Base-by-base conservation (phyloP, 23 red algal species). In the Pyropia haitanensis region DNA sequence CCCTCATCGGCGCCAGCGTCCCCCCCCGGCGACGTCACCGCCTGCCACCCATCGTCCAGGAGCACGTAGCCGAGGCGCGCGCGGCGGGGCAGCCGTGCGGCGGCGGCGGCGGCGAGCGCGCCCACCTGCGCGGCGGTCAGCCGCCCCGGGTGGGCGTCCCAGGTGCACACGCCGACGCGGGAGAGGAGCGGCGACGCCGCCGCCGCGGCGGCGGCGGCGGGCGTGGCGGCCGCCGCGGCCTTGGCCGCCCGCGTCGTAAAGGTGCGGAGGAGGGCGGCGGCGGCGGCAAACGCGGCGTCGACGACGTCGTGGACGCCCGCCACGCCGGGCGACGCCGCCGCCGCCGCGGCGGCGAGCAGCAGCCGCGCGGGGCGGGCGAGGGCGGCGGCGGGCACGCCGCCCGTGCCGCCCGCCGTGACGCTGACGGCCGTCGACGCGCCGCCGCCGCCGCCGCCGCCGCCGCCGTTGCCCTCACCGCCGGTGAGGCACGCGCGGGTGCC, bases 11-110 rank as follows among this genome's bases (percentile, higher is more conserved):
- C n/a, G n/a, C n/a, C n/a, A n/a, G n/a, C n/a, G n/a, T n/a, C n/a
- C 6, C 6, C 31, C 7, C 39, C 39, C 0, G 39, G 39, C 7
- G 39, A 0, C 39, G 39, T 46, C 34, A 30, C 70, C 8, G 55
- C 61, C 30, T 87, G 85, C 85, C 85, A 89, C 6, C 85, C 85
- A 32, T 89, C 85, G 56, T 89, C 85, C 14, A 89, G 18, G 25
- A 89, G 34, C 48, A 80, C 17, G 46, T 75, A 89, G 14, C 79
- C 79, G 17, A 74, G 13, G 6, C n/a, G 49, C 53, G 75, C 48
- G 18, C 61, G 30, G 16, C n/a, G 29, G 13, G 49, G 20, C 15
- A 28, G 49, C 31, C 73, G 67, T 33, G 27, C 67, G 49, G 65
- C 20, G 8, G 75, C 28, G 14, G 61, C 20, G 18, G 64, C 31